Evolutionary conservation across 768 basidiomycete species (phyloP), one percentile per base, ranked within the genome.

Genomic region (Boletales sp.): DNA sequence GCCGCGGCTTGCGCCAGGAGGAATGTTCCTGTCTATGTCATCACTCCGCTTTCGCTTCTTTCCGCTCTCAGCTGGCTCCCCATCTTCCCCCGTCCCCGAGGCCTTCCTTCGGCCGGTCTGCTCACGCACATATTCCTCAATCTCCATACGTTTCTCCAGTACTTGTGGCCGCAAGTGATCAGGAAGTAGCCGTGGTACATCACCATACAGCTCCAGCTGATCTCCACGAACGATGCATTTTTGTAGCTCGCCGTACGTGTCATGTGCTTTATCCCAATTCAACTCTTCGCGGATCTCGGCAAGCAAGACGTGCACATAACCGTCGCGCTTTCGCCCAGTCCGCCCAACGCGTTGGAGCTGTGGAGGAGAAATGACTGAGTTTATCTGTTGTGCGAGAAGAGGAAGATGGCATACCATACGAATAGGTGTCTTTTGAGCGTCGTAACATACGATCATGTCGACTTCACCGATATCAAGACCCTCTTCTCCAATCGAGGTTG

Each of bases 401-500:
- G 31, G 40, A 50, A 30, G 32, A 35, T 40, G 19, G 55, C 83
- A 45, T 66, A 95, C 95, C 88, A 97, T 93, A 50, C 94, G 90
- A 54, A 97, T 94, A 1, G 94, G 88, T 1, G 91, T 91, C 73
- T 95, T 97, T 60, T 94, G 91, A 21, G 94, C 86, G 57, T 99
- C 97, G 66, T 98, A 99, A 61, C 94, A 97, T 42, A 97, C 74
- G 48, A 97, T 95, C 62, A 94, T 75, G 65, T 99, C 97, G 14
- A 99, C 86, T 65, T 97, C 94, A 30, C 97, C 97, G 48, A 99
- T 99, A 66, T 99, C 97, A 15, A 99, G 76, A 50, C 97, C 97
- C 68, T 99, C 97, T 70, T 99, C 97, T 18, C 97, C 97, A 47
- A 99, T 92, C 4, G 89, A 95, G 5, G 97, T 98, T 1, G 94